Percentiles rank a stretch among this genome's conserved stretches.
Evolutionary conservation across 1,284 basidiomycete species (phyloP).

Genomic region (Cryptococcus sp.): DNA sequence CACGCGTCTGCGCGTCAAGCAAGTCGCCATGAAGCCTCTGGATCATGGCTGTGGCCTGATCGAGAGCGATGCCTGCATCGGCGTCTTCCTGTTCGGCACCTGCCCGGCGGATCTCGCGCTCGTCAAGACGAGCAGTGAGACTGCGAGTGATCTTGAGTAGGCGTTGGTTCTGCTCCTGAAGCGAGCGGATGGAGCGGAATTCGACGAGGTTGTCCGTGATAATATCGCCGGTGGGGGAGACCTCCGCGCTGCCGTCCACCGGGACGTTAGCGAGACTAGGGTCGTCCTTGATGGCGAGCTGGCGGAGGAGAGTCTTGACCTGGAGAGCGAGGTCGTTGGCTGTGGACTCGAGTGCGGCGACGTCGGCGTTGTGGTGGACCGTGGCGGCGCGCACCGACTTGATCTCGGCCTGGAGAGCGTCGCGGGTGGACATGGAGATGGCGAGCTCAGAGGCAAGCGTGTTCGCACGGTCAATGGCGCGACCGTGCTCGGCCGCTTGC

Average conservation of each 20-base stretch:
- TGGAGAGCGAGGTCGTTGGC: slow-evolving; percentile 84
- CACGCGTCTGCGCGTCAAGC: slow-evolving; percentile 62
- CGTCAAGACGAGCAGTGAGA: slow-evolving; percentile 71
- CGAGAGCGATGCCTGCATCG: slow-evolving; percentile 63
- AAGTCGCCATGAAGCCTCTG: slow-evolving; percentile 72
- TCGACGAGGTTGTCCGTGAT: slow-evolving; percentile 88
- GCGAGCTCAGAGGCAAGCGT: slow-evolving; percentile 77
- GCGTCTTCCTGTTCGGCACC: slow-evolving; percentile 63
- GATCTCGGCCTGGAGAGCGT: slow-evolving; percentile 29
- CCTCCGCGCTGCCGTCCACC: slow-evolving; percentile 56
- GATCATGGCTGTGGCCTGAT: slow-evolving; percentile 82
- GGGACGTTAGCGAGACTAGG: slow-evolving; percentile 71
- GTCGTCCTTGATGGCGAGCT: slow-evolving; percentile 75
- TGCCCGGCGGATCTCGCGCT: slow-evolving; percentile 65
- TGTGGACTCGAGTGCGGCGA: slow-evolving; percentile 68
- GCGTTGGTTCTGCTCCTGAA: slow-evolving; percentile 88
- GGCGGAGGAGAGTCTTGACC: slow-evolving; percentile 71
- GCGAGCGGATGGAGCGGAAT: slow-evolving; percentile 71
- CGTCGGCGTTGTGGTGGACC: slow-evolving; percentile 63
- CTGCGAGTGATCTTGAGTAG: slow-evolving; percentile 79
- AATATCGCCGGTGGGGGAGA: slow-evolving; percentile 61
- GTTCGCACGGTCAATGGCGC: slow-evolving; percentile 68
- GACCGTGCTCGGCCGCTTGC: slow-evolving; percentile 79
- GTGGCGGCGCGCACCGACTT: slow-evolving; percentile 60
- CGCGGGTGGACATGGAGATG: slow-evolving; percentile 64